A percentile compares a stretch with the other conserved stretches of the same genome.
Evolutionary conservation across 2,329 filamentous ascomycete genomes (phyloP).

Genomic region (Talaromyces islandicus): DNA sequence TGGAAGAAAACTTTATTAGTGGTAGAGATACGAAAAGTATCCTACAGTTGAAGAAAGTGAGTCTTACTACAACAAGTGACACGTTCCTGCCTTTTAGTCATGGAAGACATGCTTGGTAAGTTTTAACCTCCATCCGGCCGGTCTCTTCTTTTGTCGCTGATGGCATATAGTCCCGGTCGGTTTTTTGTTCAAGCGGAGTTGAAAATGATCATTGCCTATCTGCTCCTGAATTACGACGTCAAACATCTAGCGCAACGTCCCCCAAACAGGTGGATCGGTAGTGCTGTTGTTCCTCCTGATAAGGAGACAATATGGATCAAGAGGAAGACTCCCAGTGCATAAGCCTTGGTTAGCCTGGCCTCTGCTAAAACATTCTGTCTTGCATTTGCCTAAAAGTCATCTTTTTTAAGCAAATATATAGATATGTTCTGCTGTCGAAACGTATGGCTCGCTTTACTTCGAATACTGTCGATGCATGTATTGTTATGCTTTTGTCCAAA

Average conservation of each 20-base stretch:
- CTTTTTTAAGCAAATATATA: no score
- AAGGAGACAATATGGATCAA: neutral
- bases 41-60: neutral
- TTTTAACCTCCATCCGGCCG: no score
- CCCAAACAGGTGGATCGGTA: neutral
- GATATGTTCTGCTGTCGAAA: no score
- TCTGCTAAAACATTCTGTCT: no score
- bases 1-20: neutral
- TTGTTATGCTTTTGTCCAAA: neutral
- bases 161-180: neutral
- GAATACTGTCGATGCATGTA: no score
- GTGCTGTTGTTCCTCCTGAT: neutral
- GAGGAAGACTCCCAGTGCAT: neutral
- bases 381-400: no score
- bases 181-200: neutral
- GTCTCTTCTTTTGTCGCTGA: no score
- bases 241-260: neutral
- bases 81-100: no score
- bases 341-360: no score
- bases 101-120: neutral
- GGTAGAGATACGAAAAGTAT: neutral
- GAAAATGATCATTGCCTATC: neutral
- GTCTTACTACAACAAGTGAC: neutral
- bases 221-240: neutral
- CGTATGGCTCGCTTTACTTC: no score